Base-by-base conservation (phyloP, 257 asterid species). In the Salvia hispanica region DNA sequence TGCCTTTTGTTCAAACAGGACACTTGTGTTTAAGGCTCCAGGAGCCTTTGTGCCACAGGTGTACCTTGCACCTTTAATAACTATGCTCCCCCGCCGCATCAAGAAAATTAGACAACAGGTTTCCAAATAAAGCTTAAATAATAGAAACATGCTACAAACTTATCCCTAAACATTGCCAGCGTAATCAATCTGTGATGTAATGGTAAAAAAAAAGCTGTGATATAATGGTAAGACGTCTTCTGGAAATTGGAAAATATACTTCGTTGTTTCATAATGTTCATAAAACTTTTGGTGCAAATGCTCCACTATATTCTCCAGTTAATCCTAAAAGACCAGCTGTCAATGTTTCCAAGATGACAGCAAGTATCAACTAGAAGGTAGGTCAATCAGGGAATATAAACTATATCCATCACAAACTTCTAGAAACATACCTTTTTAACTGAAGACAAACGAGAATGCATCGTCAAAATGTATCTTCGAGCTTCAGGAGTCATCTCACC, bases 401-500 rank as follows among this genome's bases (percentile, higher is more conserved):
- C 25, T 18, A 40, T 57, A 60, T 25, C 21, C 21, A 48, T 34
- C 21, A 14, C 34, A 44, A 62, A 67, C 31, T 21, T 34, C 36
- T 21, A 45, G 46, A 21, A 40, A 12, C 10, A 37, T 76, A 86
- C 98, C 96, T 82, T 90, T 77, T 84, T 88, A 47, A 74, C 84
- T 45, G 92, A 90, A 69, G 88, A 78, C 70, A 93, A 66, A 61
- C 79, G 86, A 55, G 89, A 81, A 50, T 75, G 90, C 80, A 93
- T 73, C 55, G 77, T 82, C 72, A 81, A 67, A 70, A 93, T 81
- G 70, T 90, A 88, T 64, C 84, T 74, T 44, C 73, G 85, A 76
- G 95, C 94, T 82, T 93, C 94, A 56, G 91, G 88, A 48, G 91
- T 79, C 87, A 88, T 85, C 78, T 86, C 89, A 66, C 88, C 92